Evolutionary conservation across 1,284 basidiomycete genomes (phyloP), one percentile per base, ranked within the genome.

Genomic region (Tilletiaria anomala): DNA sequence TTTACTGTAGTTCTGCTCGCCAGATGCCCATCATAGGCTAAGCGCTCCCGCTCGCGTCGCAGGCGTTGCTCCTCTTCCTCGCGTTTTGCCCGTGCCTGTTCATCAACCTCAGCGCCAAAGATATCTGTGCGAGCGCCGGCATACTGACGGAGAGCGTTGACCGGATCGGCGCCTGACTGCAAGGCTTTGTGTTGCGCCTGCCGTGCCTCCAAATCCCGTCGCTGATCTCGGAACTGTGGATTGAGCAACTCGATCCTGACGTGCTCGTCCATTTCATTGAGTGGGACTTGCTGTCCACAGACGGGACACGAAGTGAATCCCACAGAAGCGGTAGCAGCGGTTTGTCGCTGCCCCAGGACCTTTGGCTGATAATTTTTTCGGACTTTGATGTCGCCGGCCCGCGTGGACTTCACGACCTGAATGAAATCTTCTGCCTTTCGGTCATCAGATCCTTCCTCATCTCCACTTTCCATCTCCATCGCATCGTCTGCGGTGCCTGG

Each of bases 201-300:
- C 34, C 56, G 55, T 17, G 51, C 43, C 39, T 66, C 63, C 11
- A 66, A 45, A 33, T 61, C 52, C 23, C 47, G 43, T 12, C 61
- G 50, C 45, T 66, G 59, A 41, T 64, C 58, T 42, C 61, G 55
- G 41, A 53, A 64, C 62, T 82, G 79, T 32, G 93, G 93, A 70
- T 99, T 89, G 58, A 99, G 77, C 38, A 96, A 72, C 68, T 99
- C 93, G 68, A 97, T 94, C 61, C 93, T 83, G 75, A 96, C 91
- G 69, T 97, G 93, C 66, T 97, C 89, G 54, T 88, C 79, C 48
- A 97, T 75, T 68, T 97, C 89, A 70, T 88, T 82, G 54, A 93
- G 80, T 20, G 88, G 80, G 19, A 97, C 83, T 68, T 85, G 80
- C 67, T 96, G 87, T 22, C 83, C 82, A 70, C 91, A 96, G 56